These are phyloP conservation scores for Fragaria nilgerrensis DNA, from an alignment of 306 rosid genomes.

Conservation along the genomic window DNA sequence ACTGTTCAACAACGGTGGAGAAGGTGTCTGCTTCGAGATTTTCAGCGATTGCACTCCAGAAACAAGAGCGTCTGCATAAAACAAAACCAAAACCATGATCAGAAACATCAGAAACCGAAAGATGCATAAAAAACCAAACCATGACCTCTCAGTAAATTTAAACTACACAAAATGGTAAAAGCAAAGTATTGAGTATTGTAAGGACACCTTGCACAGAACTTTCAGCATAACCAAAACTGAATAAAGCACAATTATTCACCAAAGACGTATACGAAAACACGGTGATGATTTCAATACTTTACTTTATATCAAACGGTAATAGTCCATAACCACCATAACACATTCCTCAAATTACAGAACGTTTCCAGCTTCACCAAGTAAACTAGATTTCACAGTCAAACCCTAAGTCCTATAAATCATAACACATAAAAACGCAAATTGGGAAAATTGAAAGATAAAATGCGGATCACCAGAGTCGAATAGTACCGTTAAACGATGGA, in stretches of 20 bases:
- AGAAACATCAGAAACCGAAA: neutral
- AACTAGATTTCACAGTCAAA: neutral
- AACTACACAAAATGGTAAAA: neutral
- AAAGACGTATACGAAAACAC: neutral
- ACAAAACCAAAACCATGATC: neutral
- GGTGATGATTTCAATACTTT: neutral
- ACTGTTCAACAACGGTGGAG: constrained; percentile 12
- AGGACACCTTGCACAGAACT: neutral
- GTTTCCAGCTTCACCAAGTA: neutral
- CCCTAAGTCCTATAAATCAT: neutral
- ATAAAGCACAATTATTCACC: no score
- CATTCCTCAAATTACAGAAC: neutral
- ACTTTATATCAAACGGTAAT: neutral
- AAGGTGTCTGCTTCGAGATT: constrained; percentile 15
- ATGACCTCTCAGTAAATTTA: neutral
- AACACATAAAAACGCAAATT: neutral
- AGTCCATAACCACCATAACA: neutral
- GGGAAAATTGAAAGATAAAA: neutral
- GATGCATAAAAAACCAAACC: neutral
- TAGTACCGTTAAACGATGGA: neutral
- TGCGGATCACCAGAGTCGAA: neutral
- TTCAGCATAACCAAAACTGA: neutral
- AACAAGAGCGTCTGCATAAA: constrained; percentile 27
- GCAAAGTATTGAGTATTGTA: neutral
- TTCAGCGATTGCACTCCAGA: constrained; percentile 22